Evolutionary conservation across 164 flowering plant species (phyloP), one percentile per base, ranked within the genome.

Genomic region (Hamamelis virginiana): DNA sequence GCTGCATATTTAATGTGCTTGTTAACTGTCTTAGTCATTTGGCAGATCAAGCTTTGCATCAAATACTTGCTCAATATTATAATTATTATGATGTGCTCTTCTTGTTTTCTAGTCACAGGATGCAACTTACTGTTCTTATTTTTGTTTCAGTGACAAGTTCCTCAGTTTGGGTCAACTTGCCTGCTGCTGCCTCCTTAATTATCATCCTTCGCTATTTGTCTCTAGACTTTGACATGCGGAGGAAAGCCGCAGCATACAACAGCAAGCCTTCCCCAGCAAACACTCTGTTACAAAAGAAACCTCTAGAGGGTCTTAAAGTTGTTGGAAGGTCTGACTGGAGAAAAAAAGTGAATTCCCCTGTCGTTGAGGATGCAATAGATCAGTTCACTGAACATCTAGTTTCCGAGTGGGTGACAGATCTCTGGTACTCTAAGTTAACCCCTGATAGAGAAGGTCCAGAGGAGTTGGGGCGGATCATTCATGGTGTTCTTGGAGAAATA

Each of bases 391-490:
- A 87, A 69, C 99, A 89, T 78, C 66, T 96, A 38, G 79, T 91
- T 67, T 89, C 97, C 16, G 99, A 96, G 80, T 96, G 91, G 95
- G 89, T 96, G 72, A 85, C 91, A 47, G 89, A 90, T 86, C 94
- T 96, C 26, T 96, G 99, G 99, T 96, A 96, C 68, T 87, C 91
- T 47, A 89, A 89, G 27, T 50, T 96, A 74, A 93, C 98, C 14
- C 94, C 97, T 46, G 98, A 96, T 79, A 87, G 66, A 71, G 87
- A 93, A 74, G 98, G 87, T 71, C 99, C 99, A 21, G 98, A 96
- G 81, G 99, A 93, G 82, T 79, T 96, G 70, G 89, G 89, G 63
- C 82, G 81, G 66, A 83, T 91, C 48, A 81, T 96, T 8, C 89
- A 96, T 82, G 85, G 85, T 50, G 94, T 88, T 46, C 76, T 93